These are phyloP conservation scores for Amyloporia xantha DNA, from an alignment of 768 basidiomycete species.

Conservation along the genomic window DNA sequence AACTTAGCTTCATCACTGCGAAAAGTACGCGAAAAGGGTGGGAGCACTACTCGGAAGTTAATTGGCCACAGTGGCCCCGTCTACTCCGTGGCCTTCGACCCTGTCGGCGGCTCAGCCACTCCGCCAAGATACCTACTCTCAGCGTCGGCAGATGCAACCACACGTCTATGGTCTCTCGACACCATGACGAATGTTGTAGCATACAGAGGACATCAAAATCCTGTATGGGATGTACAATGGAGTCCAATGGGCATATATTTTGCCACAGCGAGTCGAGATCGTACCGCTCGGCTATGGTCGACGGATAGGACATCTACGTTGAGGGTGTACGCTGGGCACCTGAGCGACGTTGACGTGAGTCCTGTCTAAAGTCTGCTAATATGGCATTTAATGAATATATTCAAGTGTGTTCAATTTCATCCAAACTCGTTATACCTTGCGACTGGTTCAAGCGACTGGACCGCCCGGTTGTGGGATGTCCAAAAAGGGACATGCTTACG, in stretches of 20 bases:
- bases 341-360: slow-evolving; percentile 95
- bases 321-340: slow-evolving; percentile 90
- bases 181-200: slow-evolving; percentile 91
- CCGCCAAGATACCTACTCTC: slow-evolving; percentile 88
- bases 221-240: slow-evolving; percentile 99
- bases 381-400: slow-evolving; percentile 1
- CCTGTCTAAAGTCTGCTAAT: background rate
- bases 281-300: slow-evolving; percentile 94
- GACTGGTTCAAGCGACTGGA: slow-evolving; percentile 95
- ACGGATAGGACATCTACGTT: slow-evolving; percentile 84
- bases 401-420: slow-evolving; percentile 92
- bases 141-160: slow-evolving; percentile 85
- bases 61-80: slow-evolving; percentile 97
- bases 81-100: slow-evolving; percentile 91
- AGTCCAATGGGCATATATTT: slow-evolving; percentile 98
- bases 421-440: slow-evolving; percentile 97
- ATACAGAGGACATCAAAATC: slow-evolving; percentile 93
- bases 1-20: slow-evolving; percentile 48
- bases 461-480: slow-evolving; percentile 97
- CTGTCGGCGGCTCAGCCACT: slow-evolving; percentile 76
- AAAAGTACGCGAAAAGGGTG: slow-evolving; percentile 74
- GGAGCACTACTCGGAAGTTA: slow-evolving; percentile 84
- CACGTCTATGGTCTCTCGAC: slow-evolving; percentile 92
- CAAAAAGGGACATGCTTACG: slow-evolving; percentile 90
- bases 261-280: slow-evolving; percentile 89